Conservation (phyloP, 2,329 filamentous ascomycete genomes). For the Neonectria ditissima region DNA sequence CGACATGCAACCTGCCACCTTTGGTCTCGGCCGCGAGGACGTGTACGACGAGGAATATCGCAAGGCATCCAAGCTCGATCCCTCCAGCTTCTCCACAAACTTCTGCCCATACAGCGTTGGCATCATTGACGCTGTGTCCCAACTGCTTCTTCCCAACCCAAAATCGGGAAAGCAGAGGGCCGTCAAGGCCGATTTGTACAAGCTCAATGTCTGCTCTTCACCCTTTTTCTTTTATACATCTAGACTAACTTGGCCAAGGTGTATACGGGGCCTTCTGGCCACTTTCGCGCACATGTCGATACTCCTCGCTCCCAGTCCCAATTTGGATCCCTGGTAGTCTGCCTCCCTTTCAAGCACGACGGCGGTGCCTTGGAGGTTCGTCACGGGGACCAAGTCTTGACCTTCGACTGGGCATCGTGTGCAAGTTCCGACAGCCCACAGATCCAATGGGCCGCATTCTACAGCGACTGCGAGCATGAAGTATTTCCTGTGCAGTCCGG, state of each 20-base stretch:
- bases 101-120: slow-evolving; percentile 64
- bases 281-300: slow-evolving; percentile 64
- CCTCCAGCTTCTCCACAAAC: slow-evolving; percentile 56
- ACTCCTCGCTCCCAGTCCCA: slow-evolving; percentile 61
- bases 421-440: slow-evolving; percentile 3
- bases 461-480: slow-evolving; percentile 65
- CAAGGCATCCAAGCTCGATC: slow-evolving; percentile 64
- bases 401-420: slow-evolving; percentile 55
- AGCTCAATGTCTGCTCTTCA: slow-evolving; percentile 59
- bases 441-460: slow-evolving; percentile 64
- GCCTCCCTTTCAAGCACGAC: slow-evolving; percentile 52
- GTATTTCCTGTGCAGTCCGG: slow-evolving; percentile 62
- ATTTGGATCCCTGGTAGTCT: slow-evolving; percentile 66
- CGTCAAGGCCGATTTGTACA: slow-evolving; percentile 66
- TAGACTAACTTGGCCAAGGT: slow-evolving; percentile 48
- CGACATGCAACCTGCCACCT: slow-evolving; percentile 55
- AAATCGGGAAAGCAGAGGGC: slow-evolving; percentile 42
- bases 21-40: slow-evolving; percentile 58
- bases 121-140: slow-evolving; percentile 62
- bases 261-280: slow-evolving; percentile 62
- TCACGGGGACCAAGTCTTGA: slow-evolving; percentile 50
- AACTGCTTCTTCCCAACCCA: slow-evolving; percentile 54
- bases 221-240: background rate
- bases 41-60: slow-evolving; percentile 64
- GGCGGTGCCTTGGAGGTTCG: slow-evolving; percentile 59